Percentiles rank a stretch among this genome's conserved stretches.
phyloP scores from a whole-genome alignment of 2,329 filamentous ascomycete genomes.

The Beauveria bassiana region DNA sequence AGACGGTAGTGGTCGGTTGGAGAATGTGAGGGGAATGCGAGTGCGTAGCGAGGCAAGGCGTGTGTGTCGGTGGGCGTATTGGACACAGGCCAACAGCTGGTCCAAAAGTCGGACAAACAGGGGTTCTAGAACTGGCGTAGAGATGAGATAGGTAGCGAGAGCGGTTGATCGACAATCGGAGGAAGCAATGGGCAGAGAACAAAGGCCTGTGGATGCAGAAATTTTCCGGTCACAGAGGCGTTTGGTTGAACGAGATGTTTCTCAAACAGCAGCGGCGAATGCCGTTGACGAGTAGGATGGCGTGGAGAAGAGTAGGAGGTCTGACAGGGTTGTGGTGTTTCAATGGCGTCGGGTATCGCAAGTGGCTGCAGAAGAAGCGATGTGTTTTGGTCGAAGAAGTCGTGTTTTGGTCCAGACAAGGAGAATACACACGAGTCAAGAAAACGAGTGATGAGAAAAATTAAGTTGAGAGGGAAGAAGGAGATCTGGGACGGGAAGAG shows the following conservation, averaged over 20 bases:
- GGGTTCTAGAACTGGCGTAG: not conserved
- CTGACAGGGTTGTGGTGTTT: no score
- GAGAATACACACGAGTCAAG: not conserved
- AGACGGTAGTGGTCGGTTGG: not conserved
- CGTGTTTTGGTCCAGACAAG: not conserved
- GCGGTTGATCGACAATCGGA: not conserved
- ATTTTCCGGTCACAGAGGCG: not conserved
- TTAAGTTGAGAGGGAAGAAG: not conserved
- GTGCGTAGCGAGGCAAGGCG: not conserved
- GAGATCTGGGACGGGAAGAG: slow-evolving; percentile 7
- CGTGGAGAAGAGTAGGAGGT: not conserved
- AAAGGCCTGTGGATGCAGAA: not conserved
- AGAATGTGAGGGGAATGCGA: not conserved
- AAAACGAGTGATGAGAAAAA: not conserved
- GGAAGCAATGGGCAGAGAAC: not conserved
- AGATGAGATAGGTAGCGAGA: not conserved
- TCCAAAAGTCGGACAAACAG: not conserved
- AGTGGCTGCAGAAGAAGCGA: not conserved
- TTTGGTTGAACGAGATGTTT: slow-evolving; percentile 2
- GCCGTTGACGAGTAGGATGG: not conserved
- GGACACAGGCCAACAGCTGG: not conserved
- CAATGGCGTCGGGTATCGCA: not conserved
- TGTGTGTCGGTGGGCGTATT: not conserved
- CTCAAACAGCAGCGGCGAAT: not conserved
- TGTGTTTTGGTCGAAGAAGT: not conserved